Conservation (phyloP, 192 early-diverging fungal genomes). For the Rhizoclosmatium globosum region DNA sequence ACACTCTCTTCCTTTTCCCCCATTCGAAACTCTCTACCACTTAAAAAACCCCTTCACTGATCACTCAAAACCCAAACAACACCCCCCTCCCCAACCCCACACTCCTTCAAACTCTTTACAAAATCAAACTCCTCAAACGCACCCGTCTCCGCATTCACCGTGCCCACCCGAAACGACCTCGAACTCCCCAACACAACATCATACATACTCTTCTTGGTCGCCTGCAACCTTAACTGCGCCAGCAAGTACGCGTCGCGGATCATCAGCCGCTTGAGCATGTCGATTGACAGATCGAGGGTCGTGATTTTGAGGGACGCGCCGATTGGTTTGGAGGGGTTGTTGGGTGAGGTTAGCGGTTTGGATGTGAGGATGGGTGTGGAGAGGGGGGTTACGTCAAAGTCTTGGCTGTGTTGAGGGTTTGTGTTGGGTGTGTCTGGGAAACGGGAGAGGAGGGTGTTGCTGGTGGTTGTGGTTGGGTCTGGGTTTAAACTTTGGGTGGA, state of each 20-base stretch:
- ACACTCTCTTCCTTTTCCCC: too few species aligned
- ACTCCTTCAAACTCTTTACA: constrained; percentile 48
- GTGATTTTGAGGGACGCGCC: constrained; percentile 38
- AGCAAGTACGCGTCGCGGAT: constrained; percentile 43
- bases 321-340: not conserved
- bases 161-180: constrained; percentile 32
- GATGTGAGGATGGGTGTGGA: not conserved
- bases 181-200: constrained; percentile 42
- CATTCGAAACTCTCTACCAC: too few species aligned
- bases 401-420: not conserved
- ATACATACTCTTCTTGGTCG: constrained; percentile 34
- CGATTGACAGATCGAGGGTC: constrained; percentile 45
- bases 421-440: not conserved
- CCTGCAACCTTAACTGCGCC: constrained; percentile 32
- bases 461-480: too few species aligned
- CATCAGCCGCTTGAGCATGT: constrained; percentile 52
- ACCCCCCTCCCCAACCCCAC: constrained; percentile 41
- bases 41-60: not conserved
- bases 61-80: constrained; percentile 39
- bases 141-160: constrained; percentile 12
- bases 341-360: not conserved
- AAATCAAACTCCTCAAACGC: constrained; percentile 44
- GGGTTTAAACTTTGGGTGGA: not conserved
- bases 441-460: not conserved
- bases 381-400: not conserved